These are phyloP conservation scores for Claviceps purpurea DNA, from an alignment of 2,329 filamentous ascomycete species.

Conservation along the genomic window DNA sequence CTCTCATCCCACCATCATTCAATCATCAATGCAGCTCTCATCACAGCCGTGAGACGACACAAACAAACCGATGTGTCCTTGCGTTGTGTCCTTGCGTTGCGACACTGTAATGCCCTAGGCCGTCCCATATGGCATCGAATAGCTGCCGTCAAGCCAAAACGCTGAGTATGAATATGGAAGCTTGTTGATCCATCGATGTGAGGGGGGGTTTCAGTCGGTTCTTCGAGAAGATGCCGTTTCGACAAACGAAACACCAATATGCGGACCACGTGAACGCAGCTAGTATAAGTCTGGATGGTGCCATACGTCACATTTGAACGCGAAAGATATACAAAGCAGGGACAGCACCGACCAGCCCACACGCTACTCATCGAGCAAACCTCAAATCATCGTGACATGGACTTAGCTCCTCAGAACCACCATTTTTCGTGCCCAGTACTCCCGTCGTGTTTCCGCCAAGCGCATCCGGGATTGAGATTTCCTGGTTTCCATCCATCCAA, in stretches of 20 bases:
- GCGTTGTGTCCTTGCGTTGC: too few species aligned
- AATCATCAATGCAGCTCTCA: too few species aligned
- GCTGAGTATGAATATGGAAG: too few species aligned
- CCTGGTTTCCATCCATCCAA: neutral
- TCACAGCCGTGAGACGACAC: too few species aligned
- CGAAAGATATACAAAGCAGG: neutral
- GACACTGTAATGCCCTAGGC: too few species aligned
- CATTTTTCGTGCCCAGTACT: neutral
- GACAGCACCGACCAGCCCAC: neutral
- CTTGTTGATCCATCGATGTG: neutral
- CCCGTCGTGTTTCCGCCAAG: neutral
- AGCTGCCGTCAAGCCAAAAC: neutral
- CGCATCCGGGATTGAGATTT: conserved; percentile 1
- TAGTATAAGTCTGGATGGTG: too few species aligned
- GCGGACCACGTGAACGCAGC: neutral
- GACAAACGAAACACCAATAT: too few species aligned
- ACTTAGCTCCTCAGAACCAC: neutral
- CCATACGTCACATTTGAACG: neutral
- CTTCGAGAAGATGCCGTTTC: neutral
- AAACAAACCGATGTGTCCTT: too few species aligned
- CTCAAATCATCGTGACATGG: neutral
- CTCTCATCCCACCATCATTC: too few species aligned
- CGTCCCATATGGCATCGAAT: neutral
- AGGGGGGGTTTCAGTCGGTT: neutral
- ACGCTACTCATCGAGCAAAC: too few species aligned